Conservation (phyloP, 768 basidiomycete genomes). For the Phlegmacium glaucopus region DNA sequence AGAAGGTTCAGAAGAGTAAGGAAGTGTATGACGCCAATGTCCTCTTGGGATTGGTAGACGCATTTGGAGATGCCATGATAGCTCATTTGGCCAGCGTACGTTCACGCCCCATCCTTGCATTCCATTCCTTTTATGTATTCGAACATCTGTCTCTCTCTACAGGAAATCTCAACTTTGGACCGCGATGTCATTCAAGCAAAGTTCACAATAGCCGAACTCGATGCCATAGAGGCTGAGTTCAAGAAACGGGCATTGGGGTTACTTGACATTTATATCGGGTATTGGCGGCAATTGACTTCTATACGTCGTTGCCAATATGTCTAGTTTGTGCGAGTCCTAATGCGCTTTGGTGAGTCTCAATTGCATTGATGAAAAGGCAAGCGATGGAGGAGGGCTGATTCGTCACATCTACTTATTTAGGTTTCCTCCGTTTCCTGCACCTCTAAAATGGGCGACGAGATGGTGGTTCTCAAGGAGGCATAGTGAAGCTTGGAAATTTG, state of each 20-base stretch:
- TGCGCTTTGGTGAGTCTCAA: background rate
- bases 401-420: constrained; percentile 3
- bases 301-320: constrained; percentile 19
- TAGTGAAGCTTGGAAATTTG: constrained; percentile 28
- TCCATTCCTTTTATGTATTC: background rate
- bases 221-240: constrained; percentile 16
- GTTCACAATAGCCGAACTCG: constrained; percentile 22
- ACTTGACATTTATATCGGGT: too few relatives aligned
- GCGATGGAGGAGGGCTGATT: too few relatives aligned
- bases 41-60: constrained; percentile 20
- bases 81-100: constrained; percentile 24
- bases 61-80: constrained; percentile 24
- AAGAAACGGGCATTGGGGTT: constrained; percentile 18
- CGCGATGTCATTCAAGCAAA: constrained; percentile 18
- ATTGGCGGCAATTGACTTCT: constrained; percentile 17
- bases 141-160: background rate
- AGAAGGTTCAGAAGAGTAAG: constrained; percentile 57
- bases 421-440: constrained; percentile 25
- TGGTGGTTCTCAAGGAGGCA: constrained; percentile 23
- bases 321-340: constrained; percentile 21
- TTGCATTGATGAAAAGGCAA: too few relatives aligned
- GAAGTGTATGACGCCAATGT: constrained; percentile 43
- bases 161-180: constrained; percentile 27
- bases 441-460: constrained; percentile 17
- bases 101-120: background rate